phyloP scores from a whole-genome alignment of 345 rosid species.

The Pistacia atlantica region DNA sequence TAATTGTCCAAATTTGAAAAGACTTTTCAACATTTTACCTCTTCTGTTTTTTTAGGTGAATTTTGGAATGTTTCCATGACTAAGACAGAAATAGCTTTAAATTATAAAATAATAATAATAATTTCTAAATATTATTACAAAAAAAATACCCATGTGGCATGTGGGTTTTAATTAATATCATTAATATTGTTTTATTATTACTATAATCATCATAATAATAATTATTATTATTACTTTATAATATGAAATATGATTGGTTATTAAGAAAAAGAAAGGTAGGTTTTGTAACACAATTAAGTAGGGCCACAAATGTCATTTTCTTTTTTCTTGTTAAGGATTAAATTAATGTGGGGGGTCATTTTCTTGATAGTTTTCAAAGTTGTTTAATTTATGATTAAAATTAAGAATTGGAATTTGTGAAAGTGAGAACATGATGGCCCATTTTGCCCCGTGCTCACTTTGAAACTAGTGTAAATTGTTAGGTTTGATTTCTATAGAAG shows the following conservation, averaged over 20 bases:
- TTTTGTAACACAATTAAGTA: neutral
- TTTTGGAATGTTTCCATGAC: too few species aligned
- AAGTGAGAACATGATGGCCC: neutral
- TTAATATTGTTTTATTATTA: neutral
- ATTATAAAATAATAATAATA: too few species aligned
- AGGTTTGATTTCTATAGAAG: neutral
- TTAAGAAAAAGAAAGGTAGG: neutral
- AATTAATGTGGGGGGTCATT: neutral
- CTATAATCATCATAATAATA: neutral
- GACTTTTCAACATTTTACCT: too few species aligned
- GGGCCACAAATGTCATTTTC: constrained; percentile 9
- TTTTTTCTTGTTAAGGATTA: neutral
- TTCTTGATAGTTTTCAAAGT: neutral
- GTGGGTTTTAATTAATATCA: too few species aligned
- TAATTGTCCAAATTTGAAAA: too few species aligned
- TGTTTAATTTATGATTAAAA: neutral
- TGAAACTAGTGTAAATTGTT: neutral
- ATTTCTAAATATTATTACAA: too few species aligned
- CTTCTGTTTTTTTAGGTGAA: too few species aligned
- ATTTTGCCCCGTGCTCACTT: too few species aligned
- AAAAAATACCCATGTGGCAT: neutral
- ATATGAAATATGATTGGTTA: neutral
- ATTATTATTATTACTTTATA: neutral
- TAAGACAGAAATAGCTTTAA: too few species aligned
- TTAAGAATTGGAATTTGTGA: neutral